A percentile compares a stretch with the other conserved stretches of the same genome.
phyloP scores from a whole-genome alignment of 768 basidiomycete species.

The Rickenella mellea region DNA sequence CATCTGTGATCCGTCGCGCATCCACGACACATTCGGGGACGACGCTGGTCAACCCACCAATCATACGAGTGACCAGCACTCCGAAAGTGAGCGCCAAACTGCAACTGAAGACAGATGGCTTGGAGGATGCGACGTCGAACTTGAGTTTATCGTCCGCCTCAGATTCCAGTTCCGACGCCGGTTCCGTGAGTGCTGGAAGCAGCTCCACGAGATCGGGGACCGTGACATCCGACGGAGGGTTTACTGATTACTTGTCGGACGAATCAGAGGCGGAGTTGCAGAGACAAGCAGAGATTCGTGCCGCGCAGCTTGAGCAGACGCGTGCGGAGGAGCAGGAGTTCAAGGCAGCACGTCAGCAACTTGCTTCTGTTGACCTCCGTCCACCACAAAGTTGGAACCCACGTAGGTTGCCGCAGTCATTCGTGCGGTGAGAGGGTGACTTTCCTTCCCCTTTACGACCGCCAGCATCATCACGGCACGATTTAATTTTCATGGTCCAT shows the following conservation, averaged over 20 bases:
- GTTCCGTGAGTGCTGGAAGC: conserved; percentile 33
- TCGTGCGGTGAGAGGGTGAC: no score
- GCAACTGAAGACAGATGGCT: conserved; percentile 19
- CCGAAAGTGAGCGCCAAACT: conserved; percentile 9
- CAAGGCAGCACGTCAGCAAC: conserved; percentile 69
- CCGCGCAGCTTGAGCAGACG: conserved; percentile 69
- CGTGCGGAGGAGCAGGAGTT: conserved; percentile 77
- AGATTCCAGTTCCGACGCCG: conserved; percentile 52
- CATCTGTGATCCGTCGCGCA: background rate
- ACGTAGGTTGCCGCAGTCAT: no score
- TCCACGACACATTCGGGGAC: background rate
- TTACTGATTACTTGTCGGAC: conserved; percentile 87
- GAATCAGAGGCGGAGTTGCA: conserved; percentile 88
- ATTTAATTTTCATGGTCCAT: no score
- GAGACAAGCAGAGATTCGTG: conserved; percentile 74
- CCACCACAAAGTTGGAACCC: conserved; percentile 73
- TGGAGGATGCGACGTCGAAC: conserved; percentile 30
- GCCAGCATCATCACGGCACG: no score
- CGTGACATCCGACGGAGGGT: conserved; percentile 77
- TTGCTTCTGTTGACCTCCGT: conserved; percentile 62
- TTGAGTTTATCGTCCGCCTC: conserved; percentile 26
- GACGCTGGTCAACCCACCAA: conserved; percentile 5
- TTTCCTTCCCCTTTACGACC: no score
- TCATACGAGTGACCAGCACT: conserved; percentile 12
- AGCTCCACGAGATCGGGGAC: conserved; percentile 66